Evolutionary conservation across 2,329 filamentous ascomycete genomes (phyloP).

Genomic region (Monosporascus sp.): DNA sequence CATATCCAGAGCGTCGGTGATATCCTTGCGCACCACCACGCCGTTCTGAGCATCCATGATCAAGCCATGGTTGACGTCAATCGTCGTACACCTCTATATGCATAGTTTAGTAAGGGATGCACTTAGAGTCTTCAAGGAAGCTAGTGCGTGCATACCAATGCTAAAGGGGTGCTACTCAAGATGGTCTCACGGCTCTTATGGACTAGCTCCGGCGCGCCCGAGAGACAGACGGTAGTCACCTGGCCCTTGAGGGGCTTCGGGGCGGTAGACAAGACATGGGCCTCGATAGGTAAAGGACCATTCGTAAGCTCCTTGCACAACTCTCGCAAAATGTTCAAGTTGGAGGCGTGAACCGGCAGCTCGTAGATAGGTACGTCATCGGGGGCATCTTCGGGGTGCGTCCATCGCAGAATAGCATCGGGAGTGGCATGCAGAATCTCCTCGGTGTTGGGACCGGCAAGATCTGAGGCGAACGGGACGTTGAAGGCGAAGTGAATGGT

Average conservation of each 20-base stretch:
- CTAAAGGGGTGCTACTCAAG: constrained; percentile 85
- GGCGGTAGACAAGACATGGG: constrained; percentile 76
- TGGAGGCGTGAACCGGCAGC: constrained; percentile 85
- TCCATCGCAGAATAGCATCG: constrained; percentile 87
- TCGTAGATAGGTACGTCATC: constrained; percentile 83
- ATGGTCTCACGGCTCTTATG: constrained; percentile 87
- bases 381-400: constrained; percentile 79
- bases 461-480: constrained; percentile 88
- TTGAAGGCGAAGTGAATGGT: constrained; percentile 95
- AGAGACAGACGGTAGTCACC: constrained; percentile 86
- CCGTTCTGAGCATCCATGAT: constrained; percentile 69
- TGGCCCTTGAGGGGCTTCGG: constrained; percentile 66
- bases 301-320: constrained; percentile 80
- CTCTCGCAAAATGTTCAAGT: constrained; percentile 72
- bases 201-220: constrained; percentile 80
- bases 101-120: constrained; percentile 23
- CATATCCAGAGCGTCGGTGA: constrained; percentile 80
- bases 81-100: constrained; percentile 77
- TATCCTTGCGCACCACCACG: constrained; percentile 66
- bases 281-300: constrained; percentile 67
- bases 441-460: constrained; percentile 87
- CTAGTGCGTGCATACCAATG: constrained; percentile 63
- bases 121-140: constrained; percentile 9
- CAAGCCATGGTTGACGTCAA: constrained; percentile 88
- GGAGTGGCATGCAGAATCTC: constrained; percentile 91